These are phyloP conservation scores for Penicillium verhagenii DNA, from an alignment of 495 filamentous ascomycete genomes.

Conservation along the genomic window DNA sequence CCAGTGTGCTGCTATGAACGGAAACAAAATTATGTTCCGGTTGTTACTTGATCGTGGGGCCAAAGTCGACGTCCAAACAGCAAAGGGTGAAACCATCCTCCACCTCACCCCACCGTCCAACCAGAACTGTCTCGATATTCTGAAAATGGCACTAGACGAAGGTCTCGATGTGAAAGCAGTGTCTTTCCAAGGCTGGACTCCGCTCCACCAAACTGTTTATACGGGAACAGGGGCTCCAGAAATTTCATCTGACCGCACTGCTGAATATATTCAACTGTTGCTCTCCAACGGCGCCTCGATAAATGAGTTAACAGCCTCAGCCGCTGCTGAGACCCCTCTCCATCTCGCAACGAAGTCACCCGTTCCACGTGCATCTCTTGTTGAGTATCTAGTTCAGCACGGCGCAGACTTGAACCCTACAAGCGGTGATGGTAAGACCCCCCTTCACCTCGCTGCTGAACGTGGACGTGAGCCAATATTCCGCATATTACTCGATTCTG, in stretches of 20 bases:
- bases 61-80: conserved; percentile 25
- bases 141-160: conserved; percentile 16
- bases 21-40: conserved; percentile 28
- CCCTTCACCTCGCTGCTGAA: conserved; percentile 40
- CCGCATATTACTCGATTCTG: conserved; percentile 25
- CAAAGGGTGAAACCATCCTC: conserved; percentile 29
- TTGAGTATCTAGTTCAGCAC: conserved; percentile 30
- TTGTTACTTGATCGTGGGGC: conserved; percentile 29
- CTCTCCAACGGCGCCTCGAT: conserved; percentile 25
- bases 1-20: conserved; percentile 31
- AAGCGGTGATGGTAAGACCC: conserved; percentile 31
- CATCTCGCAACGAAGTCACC: conserved; percentile 25
- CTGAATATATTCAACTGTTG: conserved; percentile 26
- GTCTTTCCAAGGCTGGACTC: conserved; percentile 25
- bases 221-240: conserved; percentile 19
- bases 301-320: conserved; percentile 14
- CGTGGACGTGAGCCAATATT: conserved; percentile 30
- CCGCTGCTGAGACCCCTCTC: conserved; percentile 25
- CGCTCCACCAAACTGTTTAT: conserved; percentile 29
- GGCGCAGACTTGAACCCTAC: conserved; percentile 32
- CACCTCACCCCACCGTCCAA: conserved; percentile 28
- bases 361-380: conserved; percentile 14
- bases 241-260: conserved; percentile 15
- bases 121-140: conserved; percentile 29
- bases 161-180: conserved; percentile 17